Base-by-base conservation (phyloP, 371 early-diverging fungal species). In the Rhizopus sp. region DNA sequence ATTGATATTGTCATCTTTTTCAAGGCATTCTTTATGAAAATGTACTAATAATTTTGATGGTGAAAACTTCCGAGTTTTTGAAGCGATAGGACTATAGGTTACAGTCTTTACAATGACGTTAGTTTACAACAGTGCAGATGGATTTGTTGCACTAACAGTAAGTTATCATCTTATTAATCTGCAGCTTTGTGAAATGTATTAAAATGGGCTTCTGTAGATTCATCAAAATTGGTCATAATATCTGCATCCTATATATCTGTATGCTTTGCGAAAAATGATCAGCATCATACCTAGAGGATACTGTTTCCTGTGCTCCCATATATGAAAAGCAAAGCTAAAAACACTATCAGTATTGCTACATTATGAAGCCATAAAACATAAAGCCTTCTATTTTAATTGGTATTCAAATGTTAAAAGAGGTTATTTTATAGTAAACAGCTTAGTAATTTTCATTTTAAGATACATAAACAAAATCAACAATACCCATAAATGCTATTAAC, bases 1-100 rank as follows among this genome's bases (percentile, higher is more conserved):
- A 59, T 40, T 59, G 53, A 59, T 49, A 58, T 50, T 58, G 51
- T 45, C 51, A 45, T 58, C 58, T 51, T 58, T 58, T 58, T 50
- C 17, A 58, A 58, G 58, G 46, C 37, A 32, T 58, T 51, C 50
- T 58, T 58, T 58, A 44, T 51, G 45, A 45, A 58, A 45, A 42
- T 51, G 45, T 37, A 51, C 58, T 58, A 51, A 58, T 51, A 51
- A 45, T 51, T 58, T 44, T 58, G 58, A 58, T 58, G 37, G 58
- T 51, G 45, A 58, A 58, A 50, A 58, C 44, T 44, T 58, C 50
- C 40, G 50, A 50, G 57, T 29, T 58, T 58, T 58, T 50, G 50
- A 57, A 50, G 42, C 41, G 42, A 41, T 50, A 57, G 57, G 44
- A 50, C 40, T 50, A 56, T 51, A 58, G n/a, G 58, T 45, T 58